Evolutionary conservation across 768 basidiomycete species (phyloP).

Genomic region (Russula foetens): DNA sequence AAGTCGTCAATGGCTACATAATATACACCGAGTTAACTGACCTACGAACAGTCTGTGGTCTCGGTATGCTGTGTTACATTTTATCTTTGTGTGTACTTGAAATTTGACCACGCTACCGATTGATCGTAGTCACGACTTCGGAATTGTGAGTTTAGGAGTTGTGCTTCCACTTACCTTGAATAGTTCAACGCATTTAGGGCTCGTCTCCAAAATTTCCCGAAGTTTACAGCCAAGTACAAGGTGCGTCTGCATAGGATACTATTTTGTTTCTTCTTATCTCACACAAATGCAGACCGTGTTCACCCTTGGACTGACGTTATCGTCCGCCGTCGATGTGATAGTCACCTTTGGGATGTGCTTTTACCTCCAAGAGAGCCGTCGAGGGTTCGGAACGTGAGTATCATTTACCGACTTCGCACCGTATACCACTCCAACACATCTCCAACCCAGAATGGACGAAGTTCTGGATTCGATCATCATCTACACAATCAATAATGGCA

Average conservation of each 20-base stretch:
- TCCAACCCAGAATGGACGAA: conserved; percentile 15
- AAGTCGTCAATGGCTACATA: neutral
- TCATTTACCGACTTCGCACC: neutral
- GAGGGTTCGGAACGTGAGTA: conserved; percentile 19
- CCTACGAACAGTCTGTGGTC: conserved; percentile 7
- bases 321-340: conserved; percentile 15
- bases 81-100: neutral
- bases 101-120: neutral
- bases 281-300: conserved; percentile 14
- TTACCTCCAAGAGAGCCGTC: conserved; percentile 19
- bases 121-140: conserved; percentile 5
- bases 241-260: neutral
- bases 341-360: conserved; percentile 19
- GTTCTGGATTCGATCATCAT: conserved; percentile 16
- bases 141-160: conserved; percentile 5
- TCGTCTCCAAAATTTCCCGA: conserved; percentile 3
- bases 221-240: neutral
- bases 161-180: neutral
- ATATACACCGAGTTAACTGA: neutral
- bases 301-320: conserved; percentile 18
- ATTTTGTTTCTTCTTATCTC: neutral
- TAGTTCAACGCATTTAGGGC: neutral
- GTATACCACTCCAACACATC: neutral
- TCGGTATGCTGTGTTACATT: conserved; percentile 6
- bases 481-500: conserved; percentile 22